Conservation (phyloP, 768 basidiomycete genomes). For the Mycena galericulata region DNA sequence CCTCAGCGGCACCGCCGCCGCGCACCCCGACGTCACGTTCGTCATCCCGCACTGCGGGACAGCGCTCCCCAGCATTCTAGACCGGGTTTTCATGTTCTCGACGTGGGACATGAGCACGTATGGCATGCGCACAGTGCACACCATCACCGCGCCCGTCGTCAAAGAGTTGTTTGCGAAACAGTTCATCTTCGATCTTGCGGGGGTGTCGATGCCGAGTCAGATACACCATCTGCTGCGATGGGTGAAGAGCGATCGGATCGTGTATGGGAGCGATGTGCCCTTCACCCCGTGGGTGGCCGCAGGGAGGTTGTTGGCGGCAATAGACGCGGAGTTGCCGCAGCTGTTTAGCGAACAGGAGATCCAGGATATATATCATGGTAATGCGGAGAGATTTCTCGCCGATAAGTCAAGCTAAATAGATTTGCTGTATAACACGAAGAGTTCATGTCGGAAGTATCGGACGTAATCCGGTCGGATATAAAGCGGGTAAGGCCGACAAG, state of each 20-base stretch:
- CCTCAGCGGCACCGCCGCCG: constrained; percentile 5
- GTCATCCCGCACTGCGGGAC: constrained; percentile 6
- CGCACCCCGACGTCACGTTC: constrained; percentile 4
- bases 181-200: constrained; percentile 3
- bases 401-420: too few relatives aligned
- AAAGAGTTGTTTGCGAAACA: constrained; percentile 1
- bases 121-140: neutral
- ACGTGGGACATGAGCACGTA: neutral
- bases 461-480: too few relatives aligned
- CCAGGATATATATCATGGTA: neutral
- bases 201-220: constrained; percentile 1
- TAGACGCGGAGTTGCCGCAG: neutral
- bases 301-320: neutral
- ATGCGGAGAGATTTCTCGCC: neutral
- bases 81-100: neutral
- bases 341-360: neutral
- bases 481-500: too few relatives aligned
- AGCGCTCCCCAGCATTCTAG: constrained; percentile 6
- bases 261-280: constrained; percentile 4
- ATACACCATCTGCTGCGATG: neutral
- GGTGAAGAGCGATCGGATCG: neutral
- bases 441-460: too few relatives aligned
- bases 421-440: too few relatives aligned
- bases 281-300: neutral
- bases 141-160: neutral